A percentile compares a stretch with the other conserved stretches of the same genome.
These are phyloP conservation scores for Aspergillus unguis DNA, from an alignment of 2,329 filamentous ascomycete genomes.

Conservation along the genomic window DNA sequence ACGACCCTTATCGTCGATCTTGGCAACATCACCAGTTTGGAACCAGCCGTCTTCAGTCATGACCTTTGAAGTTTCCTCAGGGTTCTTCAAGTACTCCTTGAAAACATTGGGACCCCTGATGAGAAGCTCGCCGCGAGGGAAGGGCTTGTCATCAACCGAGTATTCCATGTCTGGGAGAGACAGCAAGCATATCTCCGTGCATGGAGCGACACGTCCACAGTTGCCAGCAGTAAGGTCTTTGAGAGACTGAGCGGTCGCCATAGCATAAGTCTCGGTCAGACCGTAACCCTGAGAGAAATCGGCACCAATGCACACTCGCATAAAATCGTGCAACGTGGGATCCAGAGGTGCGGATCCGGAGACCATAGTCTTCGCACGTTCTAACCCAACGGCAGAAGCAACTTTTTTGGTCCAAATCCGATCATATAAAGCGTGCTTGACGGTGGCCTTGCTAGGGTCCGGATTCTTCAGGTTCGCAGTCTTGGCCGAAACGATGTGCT, in stretches of 20 bases:
- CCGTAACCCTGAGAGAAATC: conserved; percentile 86
- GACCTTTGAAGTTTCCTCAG: conserved; percentile 77
- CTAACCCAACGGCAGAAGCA: conserved; percentile 73
- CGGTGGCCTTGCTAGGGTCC: conserved; percentile 66
- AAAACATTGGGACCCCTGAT: conserved; percentile 79
- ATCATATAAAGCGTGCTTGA: conserved; percentile 48
- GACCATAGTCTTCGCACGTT: conserved; percentile 69
- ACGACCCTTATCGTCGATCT: conserved; percentile 78
- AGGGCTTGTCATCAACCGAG: conserved; percentile 77
- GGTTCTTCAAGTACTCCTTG: conserved; percentile 83
- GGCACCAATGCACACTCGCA: conserved; percentile 77
- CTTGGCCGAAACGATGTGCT: conserved; percentile 76
- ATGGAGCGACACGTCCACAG: conserved; percentile 69
- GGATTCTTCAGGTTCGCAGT: conserved; percentile 71
- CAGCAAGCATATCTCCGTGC: conserved; percentile 71
- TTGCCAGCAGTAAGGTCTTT: conserved; percentile 75
- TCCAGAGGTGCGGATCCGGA: conserved; percentile 90
- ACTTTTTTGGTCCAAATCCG: conserved; percentile 91
- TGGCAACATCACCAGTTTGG: conserved; percentile 87
- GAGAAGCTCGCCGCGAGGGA: conserved; percentile 85
- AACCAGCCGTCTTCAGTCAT: conserved; percentile 93
- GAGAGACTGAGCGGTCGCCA: conserved; percentile 64
- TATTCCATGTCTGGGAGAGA: conserved; percentile 96
- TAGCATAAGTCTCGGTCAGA: conserved; percentile 88
- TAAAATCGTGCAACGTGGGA: conserved; percentile 80